Evolutionary conservation across 257 asterid genomes (phyloP).

Genomic region (Solanum tarijense): DNA sequence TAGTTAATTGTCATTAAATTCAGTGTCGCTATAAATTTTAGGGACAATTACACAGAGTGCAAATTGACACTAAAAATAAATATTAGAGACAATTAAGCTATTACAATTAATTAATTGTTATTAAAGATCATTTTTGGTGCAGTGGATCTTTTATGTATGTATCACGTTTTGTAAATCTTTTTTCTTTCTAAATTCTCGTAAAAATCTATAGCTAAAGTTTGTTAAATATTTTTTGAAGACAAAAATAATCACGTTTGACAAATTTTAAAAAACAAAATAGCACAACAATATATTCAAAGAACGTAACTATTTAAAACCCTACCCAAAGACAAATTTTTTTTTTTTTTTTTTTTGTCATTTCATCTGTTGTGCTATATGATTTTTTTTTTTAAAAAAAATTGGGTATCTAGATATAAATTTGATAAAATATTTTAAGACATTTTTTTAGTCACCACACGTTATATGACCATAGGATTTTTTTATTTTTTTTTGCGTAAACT

Average conservation of each 20-base stretch:
- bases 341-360: background rate
- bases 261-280: background rate
- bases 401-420: background rate
- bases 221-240: background rate
- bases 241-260: background rate
- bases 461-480: background rate
- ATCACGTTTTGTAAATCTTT: background rate
- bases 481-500: no score
- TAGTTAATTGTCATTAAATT: no score
- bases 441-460: background rate
- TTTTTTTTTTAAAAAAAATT: no score
- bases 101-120: no score
- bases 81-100: no score
- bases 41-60: no score
- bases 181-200: background rate
- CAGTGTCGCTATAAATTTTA: no score
- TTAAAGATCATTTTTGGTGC: no score
- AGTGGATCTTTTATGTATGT: no score
- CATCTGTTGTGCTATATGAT: background rate
- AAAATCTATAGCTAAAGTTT: background rate
- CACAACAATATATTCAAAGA: background rate
- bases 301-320: background rate
- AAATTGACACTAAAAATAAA: no score
- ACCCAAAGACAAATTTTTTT: background rate
- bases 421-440: background rate